These are phyloP conservation scores for Penicillium goetzii DNA, from an alignment of 495 filamentous ascomycete genomes.

Conservation along the genomic window DNA sequence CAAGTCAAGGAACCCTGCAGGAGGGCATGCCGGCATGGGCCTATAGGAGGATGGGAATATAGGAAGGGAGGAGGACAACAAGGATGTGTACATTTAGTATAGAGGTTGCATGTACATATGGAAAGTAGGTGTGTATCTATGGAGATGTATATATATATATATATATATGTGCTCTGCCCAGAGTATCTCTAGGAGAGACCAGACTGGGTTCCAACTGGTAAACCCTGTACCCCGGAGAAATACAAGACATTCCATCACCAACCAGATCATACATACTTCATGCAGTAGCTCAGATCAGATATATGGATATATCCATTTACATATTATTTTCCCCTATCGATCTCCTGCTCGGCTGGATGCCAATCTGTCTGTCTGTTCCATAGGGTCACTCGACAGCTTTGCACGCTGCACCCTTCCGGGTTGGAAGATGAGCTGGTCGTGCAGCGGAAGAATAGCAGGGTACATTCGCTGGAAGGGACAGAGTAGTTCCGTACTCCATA, in stretches of 20 bases:
- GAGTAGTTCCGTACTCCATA: background rate
- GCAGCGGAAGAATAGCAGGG: conserved; percentile 11
- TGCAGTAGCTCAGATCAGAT: background rate
- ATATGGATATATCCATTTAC: background rate
- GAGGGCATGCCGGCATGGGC: conserved; percentile 1
- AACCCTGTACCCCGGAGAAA: conserved; percentile 5
- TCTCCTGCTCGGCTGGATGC: background rate
- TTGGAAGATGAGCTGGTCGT: conserved; percentile 27
- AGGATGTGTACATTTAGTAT: no score
- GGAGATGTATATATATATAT: background rate
- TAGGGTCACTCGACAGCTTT: conserved; percentile 24
- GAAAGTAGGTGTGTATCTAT: background rate
- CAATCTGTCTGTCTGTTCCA: background rate
- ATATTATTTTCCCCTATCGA: background rate
- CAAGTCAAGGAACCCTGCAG: conserved; percentile 31
- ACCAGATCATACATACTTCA: background rate
- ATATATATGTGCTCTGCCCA: no score
- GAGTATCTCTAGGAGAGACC: background rate
- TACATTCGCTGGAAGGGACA: background rate
- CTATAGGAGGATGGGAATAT: background rate
- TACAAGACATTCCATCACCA: background rate
- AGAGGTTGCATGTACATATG: no score
- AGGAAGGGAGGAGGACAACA: background rate
- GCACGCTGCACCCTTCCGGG: conserved; percentile 22
- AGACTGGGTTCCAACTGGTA: no score